These are phyloP conservation scores for Diaporthe citrichinensis DNA, from an alignment of 2,329 filamentous ascomycete genomes.

Conservation along the genomic window DNA sequence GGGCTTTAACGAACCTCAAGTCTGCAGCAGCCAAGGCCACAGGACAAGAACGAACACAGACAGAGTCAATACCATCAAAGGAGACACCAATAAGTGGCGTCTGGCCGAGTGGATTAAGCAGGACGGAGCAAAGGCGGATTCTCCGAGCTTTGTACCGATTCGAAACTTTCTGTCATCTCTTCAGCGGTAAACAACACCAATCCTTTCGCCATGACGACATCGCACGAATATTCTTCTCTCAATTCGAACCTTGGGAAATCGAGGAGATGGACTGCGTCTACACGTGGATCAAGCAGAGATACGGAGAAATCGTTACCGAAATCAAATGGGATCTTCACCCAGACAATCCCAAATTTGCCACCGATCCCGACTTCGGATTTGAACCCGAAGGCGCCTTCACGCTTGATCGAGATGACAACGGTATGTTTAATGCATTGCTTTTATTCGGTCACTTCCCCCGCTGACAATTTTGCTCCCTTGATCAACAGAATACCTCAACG, in stretches of 20 bases:
- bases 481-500: slow-evolving; percentile 13
- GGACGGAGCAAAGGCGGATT: slow-evolving; percentile 32
- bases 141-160: slow-evolving; percentile 39
- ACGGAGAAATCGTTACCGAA: slow-evolving; percentile 15
- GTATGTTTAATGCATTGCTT: neutral
- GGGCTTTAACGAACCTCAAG: neutral
- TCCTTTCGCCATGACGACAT: neutral
- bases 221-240: slow-evolving; percentile 23
- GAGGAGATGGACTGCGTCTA: slow-evolving; percentile 38
- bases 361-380: slow-evolving; percentile 16
- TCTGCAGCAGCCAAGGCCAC: slow-evolving; percentile 1
- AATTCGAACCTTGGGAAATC: slow-evolving; percentile 40
- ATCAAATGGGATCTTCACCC: slow-evolving; percentile 28
- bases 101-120: neutral
- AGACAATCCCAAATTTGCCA: slow-evolving; percentile 34
- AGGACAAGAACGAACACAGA: neutral
- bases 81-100: neutral
- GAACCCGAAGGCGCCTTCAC: slow-evolving; percentile 15
- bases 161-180: slow-evolving; percentile 33
- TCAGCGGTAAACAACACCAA: neutral
- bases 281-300: slow-evolving; percentile 25
- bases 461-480: slow-evolving; percentile 5
- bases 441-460: neutral
- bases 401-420: slow-evolving; percentile 1
- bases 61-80: neutral